Percentiles rank a stretch among this genome's conserved stretches.
phyloP scores from a whole-genome alignment of 805 yeast genomes.

The Priceomyces fermenticarens region DNA sequence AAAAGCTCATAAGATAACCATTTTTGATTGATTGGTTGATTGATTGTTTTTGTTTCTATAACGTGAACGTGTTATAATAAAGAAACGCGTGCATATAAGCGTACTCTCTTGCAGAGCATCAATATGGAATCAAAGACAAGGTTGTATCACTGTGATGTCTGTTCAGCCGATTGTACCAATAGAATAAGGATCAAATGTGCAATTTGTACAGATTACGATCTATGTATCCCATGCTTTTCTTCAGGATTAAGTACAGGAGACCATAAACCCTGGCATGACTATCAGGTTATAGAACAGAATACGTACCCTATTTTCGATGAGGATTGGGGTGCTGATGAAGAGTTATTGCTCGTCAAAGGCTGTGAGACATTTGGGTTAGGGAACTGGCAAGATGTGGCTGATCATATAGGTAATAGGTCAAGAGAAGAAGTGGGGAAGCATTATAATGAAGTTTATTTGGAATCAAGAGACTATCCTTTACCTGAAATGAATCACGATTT shows the following conservation, averaged over 20 bases:
- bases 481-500: conserved; percentile 82
- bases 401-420: conserved; percentile 87
- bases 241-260: conserved; percentile 75
- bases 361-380: conserved; percentile 91
- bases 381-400: conserved; percentile 97
- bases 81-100: conserved; percentile 2
- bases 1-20: background rate
- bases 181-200: conserved; percentile 91
- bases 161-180: conserved; percentile 94
- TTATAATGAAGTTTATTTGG: conserved; percentile 67
- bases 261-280: conserved; percentile 94
- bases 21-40: conserved; percentile 2
- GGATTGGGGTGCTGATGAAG: conserved; percentile 99
- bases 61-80: background rate
- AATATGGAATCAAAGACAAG: conserved; percentile 37
- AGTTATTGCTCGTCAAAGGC: conserved; percentile 81
- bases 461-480: conserved; percentile 75
- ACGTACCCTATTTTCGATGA: conserved; percentile 87
- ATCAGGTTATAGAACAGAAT: conserved; percentile 88
- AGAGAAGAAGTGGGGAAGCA: conserved; percentile 90
- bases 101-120: background rate
- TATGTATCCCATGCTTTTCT: conserved; percentile 97
- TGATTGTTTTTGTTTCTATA: background rate
- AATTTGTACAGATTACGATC: conserved; percentile 85
- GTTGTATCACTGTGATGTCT: conserved; percentile 86